Base-by-base conservation (phyloP, 345 rosid species). In the Dovyalis caffra region DNA sequence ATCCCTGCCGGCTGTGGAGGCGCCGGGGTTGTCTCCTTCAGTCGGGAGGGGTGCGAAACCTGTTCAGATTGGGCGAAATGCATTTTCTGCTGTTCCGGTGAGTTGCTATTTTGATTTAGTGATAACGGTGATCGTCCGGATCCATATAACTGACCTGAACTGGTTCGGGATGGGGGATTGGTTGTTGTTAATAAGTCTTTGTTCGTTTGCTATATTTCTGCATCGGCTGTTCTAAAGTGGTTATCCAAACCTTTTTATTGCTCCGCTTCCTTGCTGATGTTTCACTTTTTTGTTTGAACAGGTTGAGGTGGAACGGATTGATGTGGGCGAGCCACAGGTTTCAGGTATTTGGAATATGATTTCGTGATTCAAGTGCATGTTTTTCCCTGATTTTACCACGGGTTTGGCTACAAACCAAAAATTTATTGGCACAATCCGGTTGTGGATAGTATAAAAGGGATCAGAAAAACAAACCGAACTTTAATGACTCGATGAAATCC, bases 271-370 rank as follows among this genome's bases (percentile, higher is more conserved):
- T 70, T 71, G 47, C 45, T 72, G 58, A 63, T 33, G 26, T 74
- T 66, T 69, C 70, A 26, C n/a, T n/a, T n/a, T n/a, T n/a, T n/a
- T 25, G 14, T 37, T 63, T 77, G 40, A 68, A 15, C 78, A 88
- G 98, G 94, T 91, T 73, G 91, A 90, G 80, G 95, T 91, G 76
- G 98, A 93, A 76, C 84, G 84, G 75, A 91, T 93, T 75, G 94
- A 93, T 79, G 84, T 91, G 70, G 90, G 89, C 43, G 88, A 80
- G 65, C 85, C 86, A 12, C 88, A 81, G 60, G 78, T 75, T 71
- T 75, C 85, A 82, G 93, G 93, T 89, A 79, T 73, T 67, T 77
- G 14, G 63, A 57, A n/a, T 10, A 34, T 8, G 3, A 14, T 64
- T 38, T 32, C 31, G 14, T 38, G 12, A 23, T 57, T 71, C 67